Evolutionary conservation across 257 asterid genomes (phyloP).

Genomic region (Scutellaria barbata): DNA sequence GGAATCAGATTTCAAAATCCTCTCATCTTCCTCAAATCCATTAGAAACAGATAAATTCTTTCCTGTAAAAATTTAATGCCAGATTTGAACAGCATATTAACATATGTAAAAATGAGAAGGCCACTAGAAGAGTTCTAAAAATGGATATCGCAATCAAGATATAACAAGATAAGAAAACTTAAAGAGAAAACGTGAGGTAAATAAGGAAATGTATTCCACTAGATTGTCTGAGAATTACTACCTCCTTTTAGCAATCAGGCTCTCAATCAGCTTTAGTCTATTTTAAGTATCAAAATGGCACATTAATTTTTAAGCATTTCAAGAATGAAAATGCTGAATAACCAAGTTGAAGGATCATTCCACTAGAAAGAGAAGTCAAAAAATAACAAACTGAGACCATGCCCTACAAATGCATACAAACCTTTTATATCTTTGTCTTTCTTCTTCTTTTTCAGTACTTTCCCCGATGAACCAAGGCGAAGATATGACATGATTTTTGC

Average conservation of each 20-base stretch:
- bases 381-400: constrained; percentile 23
- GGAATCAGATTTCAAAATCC: constrained; percentile 51
- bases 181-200: constrained; percentile 18
- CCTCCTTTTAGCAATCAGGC: constrained; percentile 22
- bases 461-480: constrained; percentile 99
- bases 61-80: constrained; percentile 49
- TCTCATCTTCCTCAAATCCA: constrained; percentile 66
- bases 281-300: constrained; percentile 5
- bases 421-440: constrained; percentile 93
- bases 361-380: neutral
- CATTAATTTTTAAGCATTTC: constrained; percentile 20
- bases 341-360: constrained; percentile 22
- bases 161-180: neutral
- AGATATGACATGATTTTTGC: constrained; percentile 97
- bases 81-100: constrained; percentile 20
- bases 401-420: constrained; percentile 32
- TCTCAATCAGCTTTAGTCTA: constrained; percentile 7
- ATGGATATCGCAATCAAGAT: constrained; percentile 4
- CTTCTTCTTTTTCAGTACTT: constrained; percentile 96
- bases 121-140: neutral
- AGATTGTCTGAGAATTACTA: neutral
- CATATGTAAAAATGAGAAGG: neutral
- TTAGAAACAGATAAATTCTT: constrained; percentile 51
- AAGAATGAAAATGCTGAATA: constrained; percentile 14
- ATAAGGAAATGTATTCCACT: constrained; percentile 12